phyloP scores from a whole-genome alignment of 192 early-diverging fungal genomes.

The Podila horticola region DNA sequence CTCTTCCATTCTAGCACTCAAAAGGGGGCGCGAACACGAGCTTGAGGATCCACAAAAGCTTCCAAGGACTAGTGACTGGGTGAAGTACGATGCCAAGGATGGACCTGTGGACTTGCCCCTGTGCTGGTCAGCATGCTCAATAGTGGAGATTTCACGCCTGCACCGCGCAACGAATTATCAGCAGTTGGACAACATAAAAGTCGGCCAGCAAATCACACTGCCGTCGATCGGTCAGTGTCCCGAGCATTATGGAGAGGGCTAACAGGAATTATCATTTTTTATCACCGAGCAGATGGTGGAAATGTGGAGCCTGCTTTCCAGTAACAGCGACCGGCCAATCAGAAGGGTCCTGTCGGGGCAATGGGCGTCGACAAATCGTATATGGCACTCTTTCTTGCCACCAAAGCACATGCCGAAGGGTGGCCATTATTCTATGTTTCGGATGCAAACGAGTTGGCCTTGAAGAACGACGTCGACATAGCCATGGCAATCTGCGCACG shows the following conservation, averaged over 20 bases:
- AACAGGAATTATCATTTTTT: constrained; percentile 23
- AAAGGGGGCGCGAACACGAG: constrained; percentile 5
- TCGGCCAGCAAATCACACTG: constrained; percentile 22
- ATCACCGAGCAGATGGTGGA: constrained; percentile 36
- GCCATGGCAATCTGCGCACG: constrained; percentile 6
- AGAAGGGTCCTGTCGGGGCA: constrained; percentile 30
- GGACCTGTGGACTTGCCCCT: constrained; percentile 6
- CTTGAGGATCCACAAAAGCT: constrained; percentile 14
- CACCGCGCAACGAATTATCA: constrained; percentile 13
- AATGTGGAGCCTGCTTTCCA: constrained; percentile 19
- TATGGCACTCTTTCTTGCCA: constrained; percentile 27
- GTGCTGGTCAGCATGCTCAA: constrained; percentile 8
- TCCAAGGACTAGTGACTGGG: not conserved
- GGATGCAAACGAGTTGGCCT: constrained; percentile 20
- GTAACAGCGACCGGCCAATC: constrained; percentile 15
- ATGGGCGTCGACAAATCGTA: constrained; percentile 40
- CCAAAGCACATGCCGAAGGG: constrained; percentile 32
- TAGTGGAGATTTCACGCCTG: constrained; percentile 9
- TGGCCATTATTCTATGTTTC: constrained; percentile 40
- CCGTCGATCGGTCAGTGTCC: constrained; percentile 30
- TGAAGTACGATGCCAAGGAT: not conserved
- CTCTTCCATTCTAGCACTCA: not conserved
- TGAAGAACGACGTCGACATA: not conserved
- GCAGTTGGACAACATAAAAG: constrained; percentile 8
- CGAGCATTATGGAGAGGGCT: constrained; percentile 20